phyloP scores from a whole-genome alignment of 2,329 filamentous ascomycete species.

The Phaeosphaeriaceae sp. region DNA sequence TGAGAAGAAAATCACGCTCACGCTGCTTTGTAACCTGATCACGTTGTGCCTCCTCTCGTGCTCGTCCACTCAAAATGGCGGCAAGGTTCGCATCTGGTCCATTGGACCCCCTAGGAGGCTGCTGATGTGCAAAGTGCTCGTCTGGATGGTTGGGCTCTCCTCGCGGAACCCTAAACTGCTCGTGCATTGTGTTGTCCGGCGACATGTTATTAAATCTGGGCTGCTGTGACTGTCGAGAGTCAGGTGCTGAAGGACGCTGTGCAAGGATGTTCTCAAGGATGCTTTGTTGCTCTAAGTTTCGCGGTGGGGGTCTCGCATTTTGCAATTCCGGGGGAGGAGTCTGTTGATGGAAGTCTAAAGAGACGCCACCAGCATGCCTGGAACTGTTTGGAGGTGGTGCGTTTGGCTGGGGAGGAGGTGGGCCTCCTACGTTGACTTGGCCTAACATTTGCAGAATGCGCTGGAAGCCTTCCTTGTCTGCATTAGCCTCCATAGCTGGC shows the following conservation, averaged over 20 bases:
- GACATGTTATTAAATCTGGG: conserved; percentile 43
- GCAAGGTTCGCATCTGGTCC: conserved; percentile 43
- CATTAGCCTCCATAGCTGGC: conserved; percentile 53
- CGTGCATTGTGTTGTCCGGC: conserved; percentile 38
- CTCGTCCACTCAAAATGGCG: conserved; percentile 49
- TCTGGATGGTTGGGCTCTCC: conserved; percentile 39
- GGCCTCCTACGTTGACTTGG: conserved; percentile 40
- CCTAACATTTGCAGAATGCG: conserved; percentile 83
- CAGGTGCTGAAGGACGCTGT: conserved; percentile 37
- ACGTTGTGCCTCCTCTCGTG: conserved; percentile 44
- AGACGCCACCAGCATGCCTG: conserved; percentile 38
- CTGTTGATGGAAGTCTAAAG: conserved; percentile 40
- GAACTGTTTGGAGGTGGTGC: conserved; percentile 33
- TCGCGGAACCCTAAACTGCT: conserved; percentile 40
- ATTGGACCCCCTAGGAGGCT: conserved; percentile 39
- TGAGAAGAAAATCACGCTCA: conserved; percentile 82
- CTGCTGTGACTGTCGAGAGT: conserved; percentile 39
- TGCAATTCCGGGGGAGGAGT: conserved; percentile 38
- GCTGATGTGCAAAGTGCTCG: conserved; percentile 40
- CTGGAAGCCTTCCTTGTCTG: conserved; percentile 86
- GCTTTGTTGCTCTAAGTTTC: conserved; percentile 44
- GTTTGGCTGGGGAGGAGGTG: conserved; percentile 23
- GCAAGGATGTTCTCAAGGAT: conserved; percentile 46
- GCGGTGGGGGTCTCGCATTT: conserved; percentile 25
- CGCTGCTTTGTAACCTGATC: conserved; percentile 60